These are phyloP conservation scores for Amanita pseudoporphyria DNA, from an alignment of 768 basidiomycete species.

Conservation along the genomic window DNA sequence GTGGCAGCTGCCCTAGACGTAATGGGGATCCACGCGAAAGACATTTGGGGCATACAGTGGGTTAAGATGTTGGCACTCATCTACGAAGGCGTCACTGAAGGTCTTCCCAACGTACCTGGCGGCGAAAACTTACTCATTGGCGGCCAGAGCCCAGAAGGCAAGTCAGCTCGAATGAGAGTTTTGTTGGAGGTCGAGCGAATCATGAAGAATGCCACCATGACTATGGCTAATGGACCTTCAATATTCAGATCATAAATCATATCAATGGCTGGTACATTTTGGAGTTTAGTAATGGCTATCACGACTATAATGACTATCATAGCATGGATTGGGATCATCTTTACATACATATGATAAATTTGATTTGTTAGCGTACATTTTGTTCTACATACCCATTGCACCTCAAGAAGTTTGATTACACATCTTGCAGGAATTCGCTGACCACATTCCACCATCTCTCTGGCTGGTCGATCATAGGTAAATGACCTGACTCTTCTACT, in stretches of 20 bases:
- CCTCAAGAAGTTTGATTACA: not conserved
- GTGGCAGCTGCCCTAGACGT: slow-evolving; percentile 60
- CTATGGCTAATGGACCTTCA: not conserved
- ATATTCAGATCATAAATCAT: not conserved
- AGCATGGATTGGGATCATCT: no score
- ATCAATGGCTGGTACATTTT: not conserved
- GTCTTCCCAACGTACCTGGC: slow-evolving; percentile 28
- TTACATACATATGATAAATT: not conserved
- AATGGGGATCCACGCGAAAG: slow-evolving; percentile 47
- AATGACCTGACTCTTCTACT: slow-evolving; percentile 32
- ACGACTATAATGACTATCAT: not conserved
- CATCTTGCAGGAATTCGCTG: slow-evolving; percentile 13
- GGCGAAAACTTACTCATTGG: slow-evolving; percentile 35
- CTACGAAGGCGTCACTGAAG: slow-evolving; percentile 52
- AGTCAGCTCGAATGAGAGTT: slow-evolving; percentile 38
- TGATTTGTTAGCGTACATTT: not conserved
- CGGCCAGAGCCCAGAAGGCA: slow-evolving; percentile 49
- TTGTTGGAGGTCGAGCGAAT: slow-evolving; percentile 6
- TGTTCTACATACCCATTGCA: no score
- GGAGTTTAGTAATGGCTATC: not conserved
- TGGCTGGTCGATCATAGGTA: slow-evolving; percentile 45
- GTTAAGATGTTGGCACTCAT: slow-evolving; percentile 59
- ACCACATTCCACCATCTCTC: slow-evolving; percentile 28
- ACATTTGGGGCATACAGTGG: slow-evolving; percentile 74
- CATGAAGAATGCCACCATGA: not conserved